Conservation (phyloP, 2,329 filamentous ascomycete species). For the Alternaria tenuissima region DNA sequence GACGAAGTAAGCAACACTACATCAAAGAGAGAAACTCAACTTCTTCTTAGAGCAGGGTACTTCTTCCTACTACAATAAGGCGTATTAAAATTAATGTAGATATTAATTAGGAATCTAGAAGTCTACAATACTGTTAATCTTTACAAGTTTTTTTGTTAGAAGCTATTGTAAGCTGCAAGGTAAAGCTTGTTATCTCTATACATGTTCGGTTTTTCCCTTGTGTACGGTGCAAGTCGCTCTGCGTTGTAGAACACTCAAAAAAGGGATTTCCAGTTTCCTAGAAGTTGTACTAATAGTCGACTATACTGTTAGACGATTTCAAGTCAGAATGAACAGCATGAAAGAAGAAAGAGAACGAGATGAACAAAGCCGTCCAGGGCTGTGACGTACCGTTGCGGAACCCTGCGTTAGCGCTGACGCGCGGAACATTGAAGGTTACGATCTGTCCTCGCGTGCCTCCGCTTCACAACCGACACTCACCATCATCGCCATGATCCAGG, state of each 20-base stretch:
- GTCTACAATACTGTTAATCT: no score
- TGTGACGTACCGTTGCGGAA: conserved; percentile 5
- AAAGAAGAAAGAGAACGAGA: neutral
- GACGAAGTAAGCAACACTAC: neutral
- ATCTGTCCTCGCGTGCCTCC: conserved; percentile 35
- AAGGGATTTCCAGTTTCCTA: neutral
- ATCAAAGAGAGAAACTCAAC: no score
- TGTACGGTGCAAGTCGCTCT: neutral
- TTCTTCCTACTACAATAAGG: no score
- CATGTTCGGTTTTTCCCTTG: no score
- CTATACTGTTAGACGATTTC: neutral
- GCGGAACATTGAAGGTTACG: conserved; percentile 10
- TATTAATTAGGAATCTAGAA: no score
- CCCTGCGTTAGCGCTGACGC: conserved; percentile 20
- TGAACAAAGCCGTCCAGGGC: neutral
- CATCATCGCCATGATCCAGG: conserved; percentile 47
- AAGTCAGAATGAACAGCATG: neutral
- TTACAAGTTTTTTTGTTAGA: no score
- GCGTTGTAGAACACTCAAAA: neutral
- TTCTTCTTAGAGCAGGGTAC: no score
- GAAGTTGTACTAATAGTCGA: neutral
- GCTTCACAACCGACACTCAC: conserved; percentile 12
- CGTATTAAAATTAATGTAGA: no score
- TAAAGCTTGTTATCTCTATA: no score
- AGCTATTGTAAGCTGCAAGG: no score